Base-by-base conservation (phyloP, 768 basidiomycete species). In the Auriculariales sp. region DNA sequence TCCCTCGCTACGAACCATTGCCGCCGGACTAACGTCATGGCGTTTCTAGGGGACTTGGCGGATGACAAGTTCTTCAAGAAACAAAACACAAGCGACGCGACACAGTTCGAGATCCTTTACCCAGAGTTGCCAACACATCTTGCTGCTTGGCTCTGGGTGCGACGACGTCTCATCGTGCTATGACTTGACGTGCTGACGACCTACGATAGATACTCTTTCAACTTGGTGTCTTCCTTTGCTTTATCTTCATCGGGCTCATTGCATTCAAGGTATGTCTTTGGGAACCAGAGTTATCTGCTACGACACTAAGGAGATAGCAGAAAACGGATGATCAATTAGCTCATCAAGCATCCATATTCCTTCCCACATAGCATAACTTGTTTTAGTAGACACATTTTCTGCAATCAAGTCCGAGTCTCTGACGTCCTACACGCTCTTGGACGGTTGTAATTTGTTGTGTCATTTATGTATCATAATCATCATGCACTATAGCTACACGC, bases 31-130 rank as follows among this genome's bases (percentile, higher is more conserved):
- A 11, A 24, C 5, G 11, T 10, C 15, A 17, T 39, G 11, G 15
- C 34, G 35, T 39, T 47, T 22, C 52, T 58, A 90, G 87, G 87
- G 92, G 92, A 97, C 60, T 82, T 93, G 39, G 78, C 88, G 36
- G 93, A 97, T 62, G 92, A 97, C 60, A 75, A 86, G 50, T 89
- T 93, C 67, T 95, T 93, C 66, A 87, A 91, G 60, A 94, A 94
- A 69, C 74, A 81, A 25, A 94, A 94, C 59, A 87, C 91, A 58
- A 91, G 89, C 1, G 92, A 94, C 59, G 86, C 87, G 52, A 88
- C 90, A 2, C 92, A 97, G 58, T 94, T 90, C 60, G 66, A 77
- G 15, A 66, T 90, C 39, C 61, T 97, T 47, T 90, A 64, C 52
- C 28, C 33, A 9, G 28, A 30, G 22, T 28, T 49, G 28, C 35